These are phyloP conservation scores for Aspergillus terreus DNA, from an alignment of 2,329 filamentous ascomycete species.

Conservation along the genomic window DNA sequence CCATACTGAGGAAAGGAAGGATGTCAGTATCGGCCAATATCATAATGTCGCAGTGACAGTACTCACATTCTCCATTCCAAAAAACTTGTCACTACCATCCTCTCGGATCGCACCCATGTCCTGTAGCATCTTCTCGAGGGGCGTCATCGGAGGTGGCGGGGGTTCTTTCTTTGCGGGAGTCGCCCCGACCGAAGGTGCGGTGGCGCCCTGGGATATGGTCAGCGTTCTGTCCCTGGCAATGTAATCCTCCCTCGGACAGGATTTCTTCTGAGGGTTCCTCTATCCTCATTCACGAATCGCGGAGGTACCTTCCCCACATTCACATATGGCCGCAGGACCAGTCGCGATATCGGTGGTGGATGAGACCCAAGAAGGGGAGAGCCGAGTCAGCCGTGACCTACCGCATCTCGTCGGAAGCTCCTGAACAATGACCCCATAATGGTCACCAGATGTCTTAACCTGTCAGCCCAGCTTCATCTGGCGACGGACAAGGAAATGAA, in stretches of 20 bases:
- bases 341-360: constrained; percentile 4
- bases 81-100: constrained; percentile 97
- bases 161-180: constrained; percentile 57
- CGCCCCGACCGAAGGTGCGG: constrained; percentile 44
- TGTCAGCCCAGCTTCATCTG: constrained; percentile 28
- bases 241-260: neutral
- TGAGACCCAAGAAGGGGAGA: constrained; percentile 12
- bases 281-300: too few relatives aligned
- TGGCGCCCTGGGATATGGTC: constrained; percentile 40
- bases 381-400: constrained; percentile 20
- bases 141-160: constrained; percentile 54
- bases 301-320: too few relatives aligned
- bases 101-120: constrained; percentile 74
- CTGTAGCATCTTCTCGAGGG: constrained; percentile 71
- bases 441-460: constrained; percentile 20
- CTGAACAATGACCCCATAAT: constrained; percentile 41
- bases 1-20: constrained; percentile 67
- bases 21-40: constrained; percentile 15
- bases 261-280: too few relatives aligned
- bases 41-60: neutral
- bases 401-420: constrained; percentile 38
- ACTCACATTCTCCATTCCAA: constrained; percentile 94
- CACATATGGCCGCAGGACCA: too few relatives aligned
- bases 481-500: constrained; percentile 15
- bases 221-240: constrained; percentile 10